Evolutionary conservation across 225 moss, liverwort and hornwort genomes (phyloP).

Genomic region (Antitrichia curtipendula): DNA sequence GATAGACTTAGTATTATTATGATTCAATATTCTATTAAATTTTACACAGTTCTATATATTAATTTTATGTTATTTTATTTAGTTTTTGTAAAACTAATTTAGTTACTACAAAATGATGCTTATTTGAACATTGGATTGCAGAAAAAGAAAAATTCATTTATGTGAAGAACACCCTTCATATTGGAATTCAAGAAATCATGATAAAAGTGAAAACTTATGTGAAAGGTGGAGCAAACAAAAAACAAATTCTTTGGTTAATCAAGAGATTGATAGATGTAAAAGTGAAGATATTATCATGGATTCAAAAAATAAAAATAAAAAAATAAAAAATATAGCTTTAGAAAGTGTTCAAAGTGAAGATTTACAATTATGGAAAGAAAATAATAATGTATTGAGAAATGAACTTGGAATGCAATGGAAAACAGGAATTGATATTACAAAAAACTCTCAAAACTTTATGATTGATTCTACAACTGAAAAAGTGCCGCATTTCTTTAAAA

Average conservation of each 20-base stretch:
- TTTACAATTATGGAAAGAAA: background rate
- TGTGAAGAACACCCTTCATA: background rate
- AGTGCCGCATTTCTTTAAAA: background rate
- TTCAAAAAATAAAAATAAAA: background rate
- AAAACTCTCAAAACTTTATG: background rate
- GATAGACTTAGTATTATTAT: too few species aligned
- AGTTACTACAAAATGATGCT: background rate
- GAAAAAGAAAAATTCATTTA: constrained; percentile 2
- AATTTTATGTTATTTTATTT: background rate
- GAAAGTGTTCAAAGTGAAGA: background rate
- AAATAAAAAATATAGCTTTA: background rate
- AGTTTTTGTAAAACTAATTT: background rate
- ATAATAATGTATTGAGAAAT: background rate
- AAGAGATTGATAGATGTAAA: background rate
- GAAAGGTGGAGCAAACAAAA: background rate
- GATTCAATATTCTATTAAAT: background rate
- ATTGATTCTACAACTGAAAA: background rate
- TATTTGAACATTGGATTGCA: background rate
- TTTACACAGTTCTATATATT: background rate
- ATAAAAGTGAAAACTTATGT: background rate
- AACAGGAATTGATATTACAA: background rate
- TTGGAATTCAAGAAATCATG: background rate
- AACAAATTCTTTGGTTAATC: background rate
- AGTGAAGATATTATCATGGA: background rate
- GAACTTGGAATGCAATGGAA: background rate